phyloP scores from a whole-genome alignment of 768 basidiomycete species.

The Boletus vinaceobasis region DNA sequence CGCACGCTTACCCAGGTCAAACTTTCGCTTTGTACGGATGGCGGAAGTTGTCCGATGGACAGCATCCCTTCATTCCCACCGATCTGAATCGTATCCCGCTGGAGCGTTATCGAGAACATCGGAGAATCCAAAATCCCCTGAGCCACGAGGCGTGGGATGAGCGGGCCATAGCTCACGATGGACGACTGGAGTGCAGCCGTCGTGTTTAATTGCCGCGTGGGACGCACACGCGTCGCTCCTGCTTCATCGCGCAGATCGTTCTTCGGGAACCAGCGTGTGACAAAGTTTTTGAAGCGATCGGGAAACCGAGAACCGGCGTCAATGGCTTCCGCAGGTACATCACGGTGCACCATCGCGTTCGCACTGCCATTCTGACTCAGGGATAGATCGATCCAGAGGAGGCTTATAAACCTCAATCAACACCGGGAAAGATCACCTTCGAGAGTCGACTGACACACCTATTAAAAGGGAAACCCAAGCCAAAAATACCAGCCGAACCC shows the following conservation, averaged over 20 bases:
- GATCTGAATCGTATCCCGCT: constrained; percentile 65
- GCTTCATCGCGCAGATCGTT: background rate
- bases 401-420: constrained; percentile 30
- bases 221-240: constrained; percentile 1
- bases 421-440: background rate
- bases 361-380: constrained; percentile 10
- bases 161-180: constrained; percentile 42
- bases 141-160: constrained; percentile 45
- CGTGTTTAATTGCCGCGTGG: constrained; percentile 8
- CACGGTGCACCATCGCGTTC: background rate
- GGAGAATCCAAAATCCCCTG: constrained; percentile 38
- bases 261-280: constrained; percentile 19
- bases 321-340: background rate
- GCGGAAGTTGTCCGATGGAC: constrained; percentile 64
- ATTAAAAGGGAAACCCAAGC: constrained; percentile 70
- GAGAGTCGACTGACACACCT: constrained; percentile 42
- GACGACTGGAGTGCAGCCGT: constrained; percentile 37
- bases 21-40: constrained; percentile 41
- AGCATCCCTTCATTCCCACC: constrained; percentile 65
- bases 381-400: constrained; percentile 45
- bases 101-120: constrained; percentile 57
- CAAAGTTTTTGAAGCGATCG: constrained; percentile 10
- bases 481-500: constrained; percentile 65
- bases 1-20: constrained; percentile 69
- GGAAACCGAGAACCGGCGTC: constrained; percentile 3